phyloP scores from a whole-genome alignment of 2,329 filamentous ascomycete genomes.

The Golovinomyces cichoracearum region DNA sequence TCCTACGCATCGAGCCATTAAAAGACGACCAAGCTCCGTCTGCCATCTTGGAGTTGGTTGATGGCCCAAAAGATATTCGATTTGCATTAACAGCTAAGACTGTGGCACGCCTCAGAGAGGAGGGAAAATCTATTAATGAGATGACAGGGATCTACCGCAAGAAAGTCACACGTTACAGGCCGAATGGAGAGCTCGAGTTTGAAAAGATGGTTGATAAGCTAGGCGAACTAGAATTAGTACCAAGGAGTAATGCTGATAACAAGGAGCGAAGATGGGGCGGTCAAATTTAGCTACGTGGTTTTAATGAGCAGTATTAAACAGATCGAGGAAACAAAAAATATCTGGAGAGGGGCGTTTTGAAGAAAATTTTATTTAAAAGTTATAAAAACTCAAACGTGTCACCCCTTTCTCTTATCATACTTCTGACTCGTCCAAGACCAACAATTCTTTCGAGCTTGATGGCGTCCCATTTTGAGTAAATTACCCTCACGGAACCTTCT shows the following conservation, averaged over 20 bases:
- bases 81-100: constrained; percentile 82
- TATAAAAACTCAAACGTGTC: constrained; percentile 93
- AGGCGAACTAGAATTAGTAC: constrained; percentile 15
- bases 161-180: constrained; percentile 58
- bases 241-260: constrained; percentile 11
- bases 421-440: constrained; percentile 52
- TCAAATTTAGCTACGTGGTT: constrained; percentile 1
- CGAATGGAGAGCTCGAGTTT: constrained; percentile 38
- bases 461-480: constrained; percentile 77
- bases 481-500: constrained; percentile 30
- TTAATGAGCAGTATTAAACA: too few species aligned
- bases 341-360: background rate
- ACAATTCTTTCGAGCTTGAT: constrained; percentile 73
- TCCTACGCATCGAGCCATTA: constrained; percentile 71
- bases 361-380: constrained; percentile 2
- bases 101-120: constrained; percentile 35
- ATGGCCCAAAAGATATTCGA: constrained; percentile 77
- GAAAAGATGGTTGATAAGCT: constrained; percentile 33
- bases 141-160: constrained; percentile 53
- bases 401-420: constrained; percentile 58
- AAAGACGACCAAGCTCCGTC: constrained; percentile 68
- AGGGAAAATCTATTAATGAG: constrained; percentile 34
- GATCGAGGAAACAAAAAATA: background rate
- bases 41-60: constrained; percentile 82
- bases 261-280: constrained; percentile 6